phyloP scores from a whole-genome alignment of 805 yeast genomes.

The Starmerella riodocensis region DNA sequence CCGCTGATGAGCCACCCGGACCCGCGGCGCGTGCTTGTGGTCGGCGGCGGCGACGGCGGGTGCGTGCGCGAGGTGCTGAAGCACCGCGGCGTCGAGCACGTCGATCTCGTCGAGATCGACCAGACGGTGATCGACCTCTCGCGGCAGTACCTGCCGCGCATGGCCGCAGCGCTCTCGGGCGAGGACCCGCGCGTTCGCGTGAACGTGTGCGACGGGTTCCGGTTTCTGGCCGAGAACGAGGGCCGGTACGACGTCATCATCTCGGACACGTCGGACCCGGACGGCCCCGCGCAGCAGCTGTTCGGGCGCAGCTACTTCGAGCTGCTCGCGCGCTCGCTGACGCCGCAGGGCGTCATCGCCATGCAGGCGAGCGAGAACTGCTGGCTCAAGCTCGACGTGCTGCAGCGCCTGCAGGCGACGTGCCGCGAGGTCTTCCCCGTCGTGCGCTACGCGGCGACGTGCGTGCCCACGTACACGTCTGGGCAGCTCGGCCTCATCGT shows the following conservation, averaged over 20 bases:
- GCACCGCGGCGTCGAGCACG: slow-evolving; percentile 46
- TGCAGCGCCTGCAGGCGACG: slow-evolving; percentile 66
- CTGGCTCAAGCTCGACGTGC: slow-evolving; percentile 80
- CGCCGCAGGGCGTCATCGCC: slow-evolving; percentile 53
- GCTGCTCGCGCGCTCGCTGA: slow-evolving; percentile 49
- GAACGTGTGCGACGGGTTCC: slow-evolving; percentile 70
- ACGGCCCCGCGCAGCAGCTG: slow-evolving; percentile 86
- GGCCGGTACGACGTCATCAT: slow-evolving; percentile 68
- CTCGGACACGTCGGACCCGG: slow-evolving; percentile 89
- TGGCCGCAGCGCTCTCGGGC: slow-evolving; percentile 41
- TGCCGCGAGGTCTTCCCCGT: slow-evolving; percentile 79
- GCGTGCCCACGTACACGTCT: slow-evolving; percentile 93
- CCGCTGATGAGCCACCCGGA: slow-evolving; percentile 64
- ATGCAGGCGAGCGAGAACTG: slow-evolving; percentile 77
- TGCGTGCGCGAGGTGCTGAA: slow-evolving; percentile 79
- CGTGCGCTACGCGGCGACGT: slow-evolving; percentile 79
- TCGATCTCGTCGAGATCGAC: slow-evolving; percentile 81
- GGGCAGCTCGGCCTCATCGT: slow-evolving; percentile 99
- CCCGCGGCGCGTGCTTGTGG: slow-evolving; percentile 68
- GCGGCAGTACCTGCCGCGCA: slow-evolving; percentile 57
- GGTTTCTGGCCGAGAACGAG: slow-evolving; percentile 41
- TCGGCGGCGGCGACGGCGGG: slow-evolving; percentile 97
- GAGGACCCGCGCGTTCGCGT: slow-evolving; percentile 54
- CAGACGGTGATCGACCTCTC: slow-evolving; percentile 63
- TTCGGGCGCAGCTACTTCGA: slow-evolving; percentile 68